Evolutionary conservation across 768 basidiomycete genomes (phyloP), one percentile per base, ranked within the genome.

Genomic region (Dentipellis sp.): DNA sequence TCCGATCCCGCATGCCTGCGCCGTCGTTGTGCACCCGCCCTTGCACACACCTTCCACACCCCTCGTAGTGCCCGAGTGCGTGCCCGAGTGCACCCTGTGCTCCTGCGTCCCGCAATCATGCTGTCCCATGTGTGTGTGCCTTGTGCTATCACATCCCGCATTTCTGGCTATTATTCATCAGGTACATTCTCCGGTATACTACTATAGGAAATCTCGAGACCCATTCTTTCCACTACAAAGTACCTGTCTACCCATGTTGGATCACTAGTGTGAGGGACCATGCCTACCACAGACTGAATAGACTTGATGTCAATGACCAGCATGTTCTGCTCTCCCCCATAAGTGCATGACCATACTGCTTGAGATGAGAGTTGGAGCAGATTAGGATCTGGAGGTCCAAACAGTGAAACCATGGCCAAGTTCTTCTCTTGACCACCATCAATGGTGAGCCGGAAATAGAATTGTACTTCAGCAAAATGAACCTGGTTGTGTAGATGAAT

Each of bases 351-450:
- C 46, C 38, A 54, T 10, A 61, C 17, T 8, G 60, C 55, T 14
- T 35, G 19, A 9, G 17, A 49, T 2, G 62, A 63, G 14, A 11
- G 17, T 21, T 39, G 6, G 1, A 61, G 56, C 12, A 63, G 39
- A 16, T 17, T 17, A 10, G 12, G 12, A 46, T 63, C 58, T 11
- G 60, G 62, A 1, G 21, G 10, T 9, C 9, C 34, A 38, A 35
- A 63, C 12, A 59, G 19, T 1, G 57, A 54, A 17, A 61, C 47
- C 35, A 63, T 40, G 1, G 62, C 62, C 48, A 61, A 46, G 3
- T 10, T 39, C 3, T 39, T 3, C 1, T 17, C 49, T n/a, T 46
- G n/a, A n/a, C n/a, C 19, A 19, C n/a, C 17, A 40, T 23, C 10
- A 2, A 16, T 2, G 37, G 36, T 36, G 0, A 6, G 3, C 16